A percentile compares a stretch with the other conserved stretches of the same genome.
Evolutionary conservation across 2,329 filamentous ascomycete species (phyloP).

Genomic region (Aciculosporium take): DNA sequence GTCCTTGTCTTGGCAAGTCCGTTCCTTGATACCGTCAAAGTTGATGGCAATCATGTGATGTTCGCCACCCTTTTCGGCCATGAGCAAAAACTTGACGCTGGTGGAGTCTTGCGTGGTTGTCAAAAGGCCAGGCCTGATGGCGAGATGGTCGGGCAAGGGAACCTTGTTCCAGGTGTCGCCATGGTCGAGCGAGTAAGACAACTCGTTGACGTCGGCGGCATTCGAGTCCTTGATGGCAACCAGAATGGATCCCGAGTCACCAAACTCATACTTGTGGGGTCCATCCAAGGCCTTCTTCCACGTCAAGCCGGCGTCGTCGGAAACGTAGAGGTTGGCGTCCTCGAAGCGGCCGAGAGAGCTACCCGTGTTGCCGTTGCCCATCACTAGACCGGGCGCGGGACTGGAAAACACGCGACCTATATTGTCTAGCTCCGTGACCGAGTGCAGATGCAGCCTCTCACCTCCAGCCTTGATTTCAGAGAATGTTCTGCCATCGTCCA

Average conservation of each 20-base stretch:
- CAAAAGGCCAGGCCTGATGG: conserved; percentile 56
- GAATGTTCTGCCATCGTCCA: conserved; percentile 87
- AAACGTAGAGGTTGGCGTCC: conserved; percentile 72
- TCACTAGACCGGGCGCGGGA: conserved; percentile 79
- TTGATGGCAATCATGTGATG: conserved; percentile 64
- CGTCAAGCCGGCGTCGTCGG: conserved; percentile 75
- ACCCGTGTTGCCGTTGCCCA: conserved; percentile 88
- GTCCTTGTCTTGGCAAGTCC: conserved; percentile 61
- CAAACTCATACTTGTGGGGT: conserved; percentile 91
- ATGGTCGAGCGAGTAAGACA: conserved; percentile 75
- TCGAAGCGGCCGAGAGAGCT: conserved; percentile 54
- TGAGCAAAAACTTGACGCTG: conserved; percentile 75
- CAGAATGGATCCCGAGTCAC: conserved; percentile 79
- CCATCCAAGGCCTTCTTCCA: conserved; percentile 66
- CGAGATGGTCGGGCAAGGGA: conserved; percentile 50
- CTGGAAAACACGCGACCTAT: conserved; percentile 83
- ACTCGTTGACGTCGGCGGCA: conserved; percentile 40
- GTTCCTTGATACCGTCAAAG: conserved; percentile 68
- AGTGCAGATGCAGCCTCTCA: conserved; percentile 73
- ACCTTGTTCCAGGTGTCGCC: conserved; percentile 68
- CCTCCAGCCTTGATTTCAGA: conserved; percentile 54
- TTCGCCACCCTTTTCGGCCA: conserved; percentile 44
- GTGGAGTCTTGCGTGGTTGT: conserved; percentile 90
- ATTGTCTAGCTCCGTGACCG: conserved; percentile 73
- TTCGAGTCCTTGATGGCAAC: conserved; percentile 67